Evolutionary conservation across 2,329 filamentous ascomycete species (phyloP).

Genomic region (Cercospora brassicicola): DNA sequence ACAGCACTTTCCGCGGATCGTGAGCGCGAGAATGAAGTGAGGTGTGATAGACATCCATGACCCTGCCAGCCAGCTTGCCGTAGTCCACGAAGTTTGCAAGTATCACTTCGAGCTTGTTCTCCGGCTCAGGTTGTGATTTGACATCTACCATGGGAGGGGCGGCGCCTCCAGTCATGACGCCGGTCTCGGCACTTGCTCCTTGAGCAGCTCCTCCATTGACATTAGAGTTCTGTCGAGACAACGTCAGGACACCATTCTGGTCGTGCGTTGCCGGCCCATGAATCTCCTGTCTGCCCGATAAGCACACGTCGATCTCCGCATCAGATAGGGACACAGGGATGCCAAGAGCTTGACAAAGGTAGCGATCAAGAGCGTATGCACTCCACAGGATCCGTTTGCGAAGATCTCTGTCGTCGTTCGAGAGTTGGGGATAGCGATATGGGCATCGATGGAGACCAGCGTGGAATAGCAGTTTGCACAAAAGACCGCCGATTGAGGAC

Average conservation of each 20-base stretch:
- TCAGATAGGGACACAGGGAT: slow-evolving; percentile 43
- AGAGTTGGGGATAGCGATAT: slow-evolving; percentile 46
- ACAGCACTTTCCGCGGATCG: slow-evolving; percentile 25
- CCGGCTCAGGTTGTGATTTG: background rate
- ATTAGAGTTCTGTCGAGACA: background rate
- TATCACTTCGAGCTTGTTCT: slow-evolving; percentile 24
- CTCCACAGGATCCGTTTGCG: slow-evolving; percentile 48
- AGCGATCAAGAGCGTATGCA: slow-evolving; percentile 43
- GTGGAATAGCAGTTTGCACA: slow-evolving; percentile 52
- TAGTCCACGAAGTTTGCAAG: slow-evolving; percentile 31
- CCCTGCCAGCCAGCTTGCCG: slow-evolving; percentile 27
- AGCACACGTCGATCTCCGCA: slow-evolving; percentile 44
- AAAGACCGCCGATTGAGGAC: slow-evolving; percentile 51
- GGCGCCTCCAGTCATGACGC: background rate
- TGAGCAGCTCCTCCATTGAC: slow-evolving; percentile 3
- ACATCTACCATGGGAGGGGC: background rate
- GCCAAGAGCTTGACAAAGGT: slow-evolving; percentile 42
- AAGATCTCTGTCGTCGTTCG: slow-evolving; percentile 36
- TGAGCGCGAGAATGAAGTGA: slow-evolving; percentile 26
- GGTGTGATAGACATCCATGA: slow-evolving; percentile 29
- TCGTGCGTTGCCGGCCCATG: slow-evolving; percentile 29
- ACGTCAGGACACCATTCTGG: slow-evolving; percentile 4
- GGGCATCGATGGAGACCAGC: slow-evolving; percentile 56
- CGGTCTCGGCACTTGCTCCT: background rate
- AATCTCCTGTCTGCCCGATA: slow-evolving; percentile 35